These are phyloP conservation scores for Talaromyces sp. DNA, from an alignment of 2,329 filamentous ascomycete genomes.

Conservation along the genomic window DNA sequence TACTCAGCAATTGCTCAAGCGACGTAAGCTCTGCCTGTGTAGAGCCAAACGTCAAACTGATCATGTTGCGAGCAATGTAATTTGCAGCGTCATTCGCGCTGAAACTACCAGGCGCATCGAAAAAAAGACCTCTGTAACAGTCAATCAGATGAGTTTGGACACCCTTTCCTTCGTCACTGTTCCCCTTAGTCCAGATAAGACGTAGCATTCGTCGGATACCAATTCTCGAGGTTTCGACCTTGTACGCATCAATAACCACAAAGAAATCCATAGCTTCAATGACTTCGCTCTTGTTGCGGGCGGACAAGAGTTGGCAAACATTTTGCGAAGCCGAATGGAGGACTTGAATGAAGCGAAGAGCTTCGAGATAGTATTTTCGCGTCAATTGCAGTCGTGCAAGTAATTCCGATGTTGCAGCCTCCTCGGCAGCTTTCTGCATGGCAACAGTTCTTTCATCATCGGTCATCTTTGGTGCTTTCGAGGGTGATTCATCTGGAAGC, in stretches of 20 bases:
- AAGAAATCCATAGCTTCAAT: conserved; percentile 99
- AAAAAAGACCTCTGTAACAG: conserved; percentile 93
- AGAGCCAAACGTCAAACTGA: conserved; percentile 92
- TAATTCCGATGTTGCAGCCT: conserved; percentile 82
- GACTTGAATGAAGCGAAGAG: conserved; percentile 87
- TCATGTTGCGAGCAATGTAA: conserved; percentile 97
- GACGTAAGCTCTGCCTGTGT: conserved; percentile 94
- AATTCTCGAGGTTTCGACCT: conserved; percentile 85
- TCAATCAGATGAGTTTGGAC: conserved; percentile 96
- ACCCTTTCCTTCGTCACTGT: conserved; percentile 97
- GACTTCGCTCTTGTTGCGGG: conserved; percentile 96
- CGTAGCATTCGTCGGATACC: conserved; percentile 95
- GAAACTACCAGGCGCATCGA: conserved; percentile 88
- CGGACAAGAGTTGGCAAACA: conserved; percentile 83
- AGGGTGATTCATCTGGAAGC: conserved; percentile 61
- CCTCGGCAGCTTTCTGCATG: conserved; percentile 75
- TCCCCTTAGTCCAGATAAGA: conserved; percentile 98
- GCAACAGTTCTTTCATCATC: conserved; percentile 73
- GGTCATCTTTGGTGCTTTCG: conserved; percentile 66
- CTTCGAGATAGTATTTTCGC: conserved; percentile 87
- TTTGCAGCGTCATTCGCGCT: conserved; percentile 86
- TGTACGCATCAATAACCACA: conserved; percentile 90
- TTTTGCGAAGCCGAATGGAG: conserved; percentile 76
- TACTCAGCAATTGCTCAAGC: conserved; percentile 87
- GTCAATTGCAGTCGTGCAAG: conserved; percentile 85